Evolutionary conservation across 495 filamentous ascomycete species (phyloP), one percentile per base, ranked within the genome.

Genomic region (Podospora bellae-mahoneyi): DNA sequence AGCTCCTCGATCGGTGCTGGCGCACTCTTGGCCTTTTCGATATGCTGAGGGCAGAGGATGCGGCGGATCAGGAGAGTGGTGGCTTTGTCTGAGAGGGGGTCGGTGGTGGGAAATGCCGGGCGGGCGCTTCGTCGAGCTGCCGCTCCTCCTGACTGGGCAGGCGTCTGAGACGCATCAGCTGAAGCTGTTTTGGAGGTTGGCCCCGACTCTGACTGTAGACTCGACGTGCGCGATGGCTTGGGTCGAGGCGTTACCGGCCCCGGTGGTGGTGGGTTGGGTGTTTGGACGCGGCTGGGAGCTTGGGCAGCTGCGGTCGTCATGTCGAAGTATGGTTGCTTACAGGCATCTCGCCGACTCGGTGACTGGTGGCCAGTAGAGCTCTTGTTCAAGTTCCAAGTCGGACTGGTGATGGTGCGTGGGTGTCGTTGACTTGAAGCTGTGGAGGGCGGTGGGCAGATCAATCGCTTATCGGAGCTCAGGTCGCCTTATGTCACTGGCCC

Each of bases 1-100:
- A 97, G 82, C 69, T 94, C 92, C 61, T 94, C 87, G 66, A 96
- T 82, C 9, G 83, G 77, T 27, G 75, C 69, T 26, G 80, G 76
- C 27, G 80, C 72, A 69, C 69, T 75, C 64, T 75, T 83, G 68
- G 81, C 82, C 77, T 84, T 81, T 55, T 78, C 75, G 44, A 77
- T 72, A n/a, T 81, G 77, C 63, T 82, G 79, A 56, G 77, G 78
- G 71, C 84, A 86, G 62, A 86, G 79, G 54, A 77, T 80, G 39
- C 83, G 80, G 27, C 84, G 81, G 75, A 86, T 82, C 39, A 87
- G 77, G 65, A 80, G 76, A 27, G 79, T 72, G 3, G 85, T 87
- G 20, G 84, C 79, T 66, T 76, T 81, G 72, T 86, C 84, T 26
- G 84, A 83, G 55, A 84, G 76, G 56, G 80, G 80, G 67, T 84